Evolutionary conservation across 345 rosid species (phyloP).

Genomic region (Arabidopsis suecica): DNA sequence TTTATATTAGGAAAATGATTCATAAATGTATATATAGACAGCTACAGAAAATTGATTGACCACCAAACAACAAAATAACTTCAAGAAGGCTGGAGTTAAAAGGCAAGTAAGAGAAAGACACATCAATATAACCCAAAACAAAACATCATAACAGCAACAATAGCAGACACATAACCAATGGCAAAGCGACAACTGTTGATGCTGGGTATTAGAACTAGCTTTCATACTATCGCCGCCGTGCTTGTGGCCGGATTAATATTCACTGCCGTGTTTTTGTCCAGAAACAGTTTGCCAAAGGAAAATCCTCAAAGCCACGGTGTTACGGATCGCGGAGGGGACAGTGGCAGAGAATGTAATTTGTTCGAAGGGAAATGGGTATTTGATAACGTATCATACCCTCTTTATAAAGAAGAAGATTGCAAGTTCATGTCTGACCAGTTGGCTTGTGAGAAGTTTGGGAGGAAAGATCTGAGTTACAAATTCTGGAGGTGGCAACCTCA

Average conservation of each 20-base stretch:
- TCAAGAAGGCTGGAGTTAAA: conserved; percentile 42
- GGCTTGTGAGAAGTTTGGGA: conserved; percentile 83
- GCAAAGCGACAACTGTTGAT: conserved; percentile 55
- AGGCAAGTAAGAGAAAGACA: conserved; percentile 44
- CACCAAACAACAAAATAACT: conserved; percentile 41
- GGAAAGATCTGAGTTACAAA: conserved; percentile 69
- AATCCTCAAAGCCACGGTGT: conserved; percentile 9
- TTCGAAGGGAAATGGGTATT: conserved; percentile 81
- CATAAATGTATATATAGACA: conserved; percentile 30
- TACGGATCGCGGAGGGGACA: not conserved
- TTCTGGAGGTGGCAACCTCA: conserved; percentile 93
- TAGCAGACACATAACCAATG: conserved; percentile 40
- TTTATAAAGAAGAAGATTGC: conserved; percentile 80
- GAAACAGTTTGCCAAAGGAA: conserved; percentile 38
- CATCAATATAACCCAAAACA: conserved; percentile 43
- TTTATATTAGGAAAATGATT: conserved; percentile 19
- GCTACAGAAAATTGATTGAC: conserved; percentile 36
- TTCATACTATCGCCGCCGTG: conserved; percentile 66
- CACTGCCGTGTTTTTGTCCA: conserved; percentile 55
- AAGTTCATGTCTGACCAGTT: conserved; percentile 75
- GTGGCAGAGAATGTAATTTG: conserved; percentile 57
- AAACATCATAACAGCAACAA: conserved; percentile 32
- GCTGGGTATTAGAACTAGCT: conserved; percentile 59
- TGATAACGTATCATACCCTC: conserved; percentile 69
- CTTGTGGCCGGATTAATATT: conserved; percentile 59